phyloP scores from a whole-genome alignment of 164 flowering plant species.

The Amborella trichopoda region DNA sequence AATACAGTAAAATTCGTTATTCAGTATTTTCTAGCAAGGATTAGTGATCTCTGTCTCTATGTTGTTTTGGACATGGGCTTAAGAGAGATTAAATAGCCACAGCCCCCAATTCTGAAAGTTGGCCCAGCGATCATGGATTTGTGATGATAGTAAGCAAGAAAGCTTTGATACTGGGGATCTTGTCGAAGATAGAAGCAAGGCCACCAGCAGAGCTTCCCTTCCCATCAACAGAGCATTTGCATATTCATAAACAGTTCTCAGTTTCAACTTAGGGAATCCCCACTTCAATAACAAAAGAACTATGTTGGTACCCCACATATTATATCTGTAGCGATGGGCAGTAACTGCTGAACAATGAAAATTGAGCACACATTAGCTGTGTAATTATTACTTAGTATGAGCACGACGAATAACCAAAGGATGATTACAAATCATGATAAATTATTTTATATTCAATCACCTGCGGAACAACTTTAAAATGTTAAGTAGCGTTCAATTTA shows the following conservation, averaged over 20 bases:
- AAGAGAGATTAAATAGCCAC: conserved; percentile 12
- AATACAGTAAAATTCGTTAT: too few relatives aligned
- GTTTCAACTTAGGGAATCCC: conserved; percentile 12
- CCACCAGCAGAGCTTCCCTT: conserved; percentile 23
- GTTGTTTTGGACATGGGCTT: not conserved
- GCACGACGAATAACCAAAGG: conserved; percentile 40
- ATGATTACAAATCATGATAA: conserved; percentile 31
- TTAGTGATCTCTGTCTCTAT: not conserved
- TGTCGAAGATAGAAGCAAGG: conserved; percentile 31
- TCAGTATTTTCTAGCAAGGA: too few relatives aligned
- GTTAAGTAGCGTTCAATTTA: too few relatives aligned
- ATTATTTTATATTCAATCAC: conserved; percentile 29
- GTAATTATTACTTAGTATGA: conserved; percentile 32
- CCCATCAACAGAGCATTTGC: conserved; percentile 19
- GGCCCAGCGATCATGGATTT: conserved; percentile 15
- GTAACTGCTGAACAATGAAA: conserved; percentile 31
- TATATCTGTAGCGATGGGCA: conserved; percentile 25
- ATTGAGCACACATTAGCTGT: conserved; percentile 32
- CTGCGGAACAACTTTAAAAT: too few relatives aligned
- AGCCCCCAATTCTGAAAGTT: conserved; percentile 10
- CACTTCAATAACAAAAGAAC: conserved; percentile 24
- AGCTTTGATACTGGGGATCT: conserved; percentile 29
- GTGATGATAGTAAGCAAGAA: conserved; percentile 19
- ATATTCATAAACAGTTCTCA: conserved; percentile 12
- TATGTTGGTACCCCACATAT: conserved; percentile 25